A percentile compares a stretch with the other conserved stretches of the same genome.
Conservation (phyloP, 495 filamentous ascomycete genomes). For the Penicillium lividum region DNA sequence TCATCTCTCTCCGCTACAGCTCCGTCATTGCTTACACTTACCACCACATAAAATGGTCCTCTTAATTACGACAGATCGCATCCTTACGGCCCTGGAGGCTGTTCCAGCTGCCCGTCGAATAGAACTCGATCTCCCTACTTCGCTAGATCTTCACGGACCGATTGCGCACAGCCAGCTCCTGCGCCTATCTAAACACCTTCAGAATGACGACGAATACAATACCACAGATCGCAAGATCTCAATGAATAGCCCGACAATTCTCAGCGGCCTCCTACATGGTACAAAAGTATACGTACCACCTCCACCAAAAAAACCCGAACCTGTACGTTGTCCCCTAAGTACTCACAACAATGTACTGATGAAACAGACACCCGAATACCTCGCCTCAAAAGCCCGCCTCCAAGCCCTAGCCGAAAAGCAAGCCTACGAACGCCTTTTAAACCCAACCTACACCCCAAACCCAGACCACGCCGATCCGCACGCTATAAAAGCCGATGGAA, state of each 20-base stretch:
- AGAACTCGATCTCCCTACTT: slow-evolving; percentile 36
- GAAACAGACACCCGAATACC: slow-evolving; percentile 76
- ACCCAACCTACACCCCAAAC: slow-evolving; percentile 39
- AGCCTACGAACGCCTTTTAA: slow-evolving; percentile 73
- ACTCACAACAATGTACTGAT: neutral
- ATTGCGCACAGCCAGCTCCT: slow-evolving; percentile 83
- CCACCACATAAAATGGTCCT: slow-evolving; percentile 63
- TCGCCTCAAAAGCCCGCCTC: slow-evolving; percentile 82
- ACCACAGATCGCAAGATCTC: neutral
- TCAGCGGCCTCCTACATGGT: slow-evolving; percentile 70
- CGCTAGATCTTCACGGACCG: slow-evolving; percentile 59
- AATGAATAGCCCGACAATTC: slow-evolving; percentile 28
- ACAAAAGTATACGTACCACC: slow-evolving; percentile 74
- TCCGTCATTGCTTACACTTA: neutral
- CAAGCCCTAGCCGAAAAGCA: slow-evolving; percentile 76
- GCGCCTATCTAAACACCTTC: slow-evolving; percentile 60
- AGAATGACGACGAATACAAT: slow-evolving; percentile 16
- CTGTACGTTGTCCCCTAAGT: slow-evolving; percentile 51
- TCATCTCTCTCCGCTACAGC: slow-evolving; percentile 18
- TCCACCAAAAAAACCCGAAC: slow-evolving; percentile 73
- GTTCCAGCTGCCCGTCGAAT: slow-evolving; percentile 33
- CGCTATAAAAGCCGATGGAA: neutral
- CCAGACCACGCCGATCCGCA: slow-evolving; percentile 46
- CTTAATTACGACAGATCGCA: slow-evolving; percentile 70
- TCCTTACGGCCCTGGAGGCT: slow-evolving; percentile 62